Base-by-base conservation (phyloP, 2,329 filamentous ascomycete species). In the Gaeumannomyces tritici region DNA sequence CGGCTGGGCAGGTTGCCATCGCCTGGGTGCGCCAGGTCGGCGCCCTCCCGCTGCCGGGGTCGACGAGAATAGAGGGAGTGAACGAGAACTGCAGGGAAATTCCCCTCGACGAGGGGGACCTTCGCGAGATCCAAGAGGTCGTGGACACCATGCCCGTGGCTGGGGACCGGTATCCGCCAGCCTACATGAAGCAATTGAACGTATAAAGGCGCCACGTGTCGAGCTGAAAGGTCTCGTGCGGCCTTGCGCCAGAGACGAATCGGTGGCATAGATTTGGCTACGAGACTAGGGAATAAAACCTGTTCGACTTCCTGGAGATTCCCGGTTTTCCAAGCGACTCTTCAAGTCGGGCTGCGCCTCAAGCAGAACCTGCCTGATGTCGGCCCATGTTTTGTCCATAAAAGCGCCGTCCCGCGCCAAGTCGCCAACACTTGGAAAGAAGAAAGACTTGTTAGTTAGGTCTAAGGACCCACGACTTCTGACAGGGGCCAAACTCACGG, bases 1-100 rank as follows among this genome's bases (percentile, higher is more conserved):
- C 58, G 58, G 31, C 35, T 5, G 58, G n/a, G n/a, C 58, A 60
- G 58, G 21, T 60, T 8, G 58, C 58, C 31, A 60, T 60, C 18
- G 47, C 35, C 31, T 60, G 58, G 58, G 31, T 57, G 33, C 33
- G 33, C 4, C 11, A 11, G 12, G 11, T 15, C 12, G 33, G 33
- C 33, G 12, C 33, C 33, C 33, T 35, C 11, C 33, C 33, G 33
- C 33, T 35, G 12, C 33, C 33, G 33, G 12, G 33, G 33, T 15
- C 33, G 33, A 35, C 33, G 33, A 35, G 33, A 35, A 12, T 35
- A 15, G 33, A 35, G 12, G 33, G 33, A 35, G 42, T 47, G 42
- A 15, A 8, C 18, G 42, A 47, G 21, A 47, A 47, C 42, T 47
- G 42, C 18, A 47, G 7, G 42, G 42, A 47, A 21, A 21, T 47